phyloP scores from a whole-genome alignment of 768 basidiomycete species.

The Termitomyces sp. region DNA sequence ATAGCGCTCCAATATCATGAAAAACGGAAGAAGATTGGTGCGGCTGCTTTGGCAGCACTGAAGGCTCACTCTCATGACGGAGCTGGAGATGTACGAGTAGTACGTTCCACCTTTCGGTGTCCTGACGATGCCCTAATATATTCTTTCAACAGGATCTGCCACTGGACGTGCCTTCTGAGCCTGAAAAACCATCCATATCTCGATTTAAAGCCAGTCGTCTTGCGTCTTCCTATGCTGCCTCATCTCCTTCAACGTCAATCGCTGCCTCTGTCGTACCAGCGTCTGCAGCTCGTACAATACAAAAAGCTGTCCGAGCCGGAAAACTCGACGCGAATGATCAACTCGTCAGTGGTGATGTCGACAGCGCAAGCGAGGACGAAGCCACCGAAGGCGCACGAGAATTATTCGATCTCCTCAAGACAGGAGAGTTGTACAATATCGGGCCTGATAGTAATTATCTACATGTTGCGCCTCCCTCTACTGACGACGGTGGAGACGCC shows the following conservation, averaged over 20 bases:
- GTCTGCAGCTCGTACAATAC: slow-evolving; percentile 43
- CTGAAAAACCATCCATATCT: slow-evolving; percentile 51
- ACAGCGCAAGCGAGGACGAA: slow-evolving; percentile 57
- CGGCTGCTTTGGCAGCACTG: slow-evolving; percentile 50
- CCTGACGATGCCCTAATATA: background rate
- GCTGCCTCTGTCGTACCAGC: slow-evolving; percentile 41
- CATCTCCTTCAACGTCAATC: slow-evolving; percentile 33
- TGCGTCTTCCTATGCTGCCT: slow-evolving; percentile 42
- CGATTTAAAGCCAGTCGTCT: slow-evolving; percentile 62
- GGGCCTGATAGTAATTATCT: slow-evolving; percentile 41
- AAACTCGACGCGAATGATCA: slow-evolving; percentile 45
- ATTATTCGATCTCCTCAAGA: slow-evolving; percentile 45
- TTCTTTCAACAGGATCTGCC: slow-evolving; percentile 32
- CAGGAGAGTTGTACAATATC: slow-evolving; percentile 49
- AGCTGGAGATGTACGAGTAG: slow-evolving; percentile 43
- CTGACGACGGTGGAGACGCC: background rate
- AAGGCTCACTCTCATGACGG: slow-evolving; percentile 40
- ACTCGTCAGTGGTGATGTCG: slow-evolving; percentile 48
- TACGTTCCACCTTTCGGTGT: background rate
- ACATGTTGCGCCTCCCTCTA: slow-evolving; percentile 15
- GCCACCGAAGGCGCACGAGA: slow-evolving; percentile 45
- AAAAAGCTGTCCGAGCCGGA: slow-evolving; percentile 51
- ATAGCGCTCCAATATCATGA: slow-evolving; percentile 68
- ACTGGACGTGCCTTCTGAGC: slow-evolving; percentile 36
- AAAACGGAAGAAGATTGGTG: slow-evolving; percentile 54